Conservation (phyloP, 2,329 filamentous ascomycete genomes). For the Hirsutella thompsonii region DNA sequence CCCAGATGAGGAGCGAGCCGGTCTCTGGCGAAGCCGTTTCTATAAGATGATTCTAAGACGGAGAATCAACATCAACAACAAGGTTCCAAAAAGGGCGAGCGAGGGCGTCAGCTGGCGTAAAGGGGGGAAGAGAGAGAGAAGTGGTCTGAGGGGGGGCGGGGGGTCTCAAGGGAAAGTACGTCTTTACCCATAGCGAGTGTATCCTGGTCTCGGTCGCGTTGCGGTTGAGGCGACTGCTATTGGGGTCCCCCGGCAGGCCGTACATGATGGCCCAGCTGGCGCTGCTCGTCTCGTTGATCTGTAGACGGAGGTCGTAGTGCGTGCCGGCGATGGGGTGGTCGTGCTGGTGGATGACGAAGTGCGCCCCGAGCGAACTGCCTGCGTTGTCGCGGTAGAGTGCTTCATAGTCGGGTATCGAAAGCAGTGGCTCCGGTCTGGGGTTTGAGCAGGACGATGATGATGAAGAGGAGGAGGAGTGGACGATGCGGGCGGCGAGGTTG, state of each 20-base stretch:
- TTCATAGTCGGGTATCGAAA: conserved; percentile 21
- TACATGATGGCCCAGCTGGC: conserved; percentile 55
- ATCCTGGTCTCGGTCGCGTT: conserved; percentile 51
- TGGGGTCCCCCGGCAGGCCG: conserved; percentile 44
- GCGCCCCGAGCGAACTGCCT: conserved; percentile 23
- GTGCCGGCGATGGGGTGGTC: conserved; percentile 57
- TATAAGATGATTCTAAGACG: conserved; percentile 51
- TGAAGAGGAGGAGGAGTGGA: conserved; percentile 8
- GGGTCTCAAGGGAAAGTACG: conserved; percentile 1
- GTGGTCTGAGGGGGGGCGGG: neutral
- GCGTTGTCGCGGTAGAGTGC: conserved; percentile 22
- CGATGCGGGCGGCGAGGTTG: conserved; percentile 15
- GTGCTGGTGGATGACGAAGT: conserved; percentile 63
- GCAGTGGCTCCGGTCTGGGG: conserved; percentile 17
- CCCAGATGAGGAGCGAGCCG: conserved; percentile 50
- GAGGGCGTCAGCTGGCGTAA: too few relatives aligned
- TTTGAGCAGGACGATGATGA: too few relatives aligned
- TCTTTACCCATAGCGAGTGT: conserved; percentile 42
- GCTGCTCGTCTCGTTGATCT: conserved; percentile 55
- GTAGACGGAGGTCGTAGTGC: conserved; percentile 57
- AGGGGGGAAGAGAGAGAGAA: too few relatives aligned
- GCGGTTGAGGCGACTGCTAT: conserved; percentile 37
- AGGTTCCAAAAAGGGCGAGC: too few relatives aligned
- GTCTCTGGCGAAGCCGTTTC: conserved; percentile 41
- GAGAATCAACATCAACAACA: too few relatives aligned